Evolutionary conservation across 2,329 filamentous ascomycete genomes (phyloP).

Genomic region (Kalaharituber pfeilii): DNA sequence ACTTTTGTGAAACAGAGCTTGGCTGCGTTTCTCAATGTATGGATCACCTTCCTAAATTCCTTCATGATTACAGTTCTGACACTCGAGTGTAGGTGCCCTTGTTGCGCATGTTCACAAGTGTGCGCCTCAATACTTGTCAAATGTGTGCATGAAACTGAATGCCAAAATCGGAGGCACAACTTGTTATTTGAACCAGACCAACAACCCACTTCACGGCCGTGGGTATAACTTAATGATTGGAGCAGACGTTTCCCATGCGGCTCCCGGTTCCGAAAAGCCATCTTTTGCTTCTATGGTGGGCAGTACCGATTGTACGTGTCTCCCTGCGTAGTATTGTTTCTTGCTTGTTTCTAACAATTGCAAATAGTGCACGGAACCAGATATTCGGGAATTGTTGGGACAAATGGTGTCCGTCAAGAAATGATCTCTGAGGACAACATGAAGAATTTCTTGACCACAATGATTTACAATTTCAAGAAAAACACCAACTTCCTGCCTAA

Average conservation of each 20-base stretch:
- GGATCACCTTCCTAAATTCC: background rate
- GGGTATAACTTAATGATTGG: slow-evolving; percentile 67
- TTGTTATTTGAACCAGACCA: slow-evolving; percentile 30
- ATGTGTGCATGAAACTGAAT: slow-evolving; percentile 93
- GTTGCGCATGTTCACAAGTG: slow-evolving; percentile 48
- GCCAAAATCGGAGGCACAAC: slow-evolving; percentile 82
- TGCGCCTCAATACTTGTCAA: slow-evolving; percentile 72
- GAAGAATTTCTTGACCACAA: slow-evolving; percentile 43
- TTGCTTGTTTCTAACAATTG: slow-evolving; percentile 24
- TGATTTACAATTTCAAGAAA: slow-evolving; percentile 32
- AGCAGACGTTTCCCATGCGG: slow-evolving; percentile 73
- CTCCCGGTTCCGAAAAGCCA: slow-evolving; percentile 45
- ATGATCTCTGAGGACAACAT: slow-evolving; percentile 55
- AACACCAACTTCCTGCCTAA: slow-evolving; percentile 49
- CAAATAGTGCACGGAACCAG: slow-evolving; percentile 49
- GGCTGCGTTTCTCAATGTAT: slow-evolving; percentile 58
- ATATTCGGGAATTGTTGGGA: slow-evolving; percentile 63
- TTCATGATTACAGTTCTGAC: slow-evolving; percentile 5
- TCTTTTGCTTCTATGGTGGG: slow-evolving; percentile 64
- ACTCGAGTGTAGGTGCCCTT: slow-evolving; percentile 42
- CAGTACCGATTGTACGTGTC: slow-evolving; percentile 17
- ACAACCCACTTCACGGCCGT: slow-evolving; percentile 29
- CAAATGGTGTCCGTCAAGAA: slow-evolving; percentile 68
- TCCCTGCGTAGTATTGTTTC: background rate
- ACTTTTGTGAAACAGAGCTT: slow-evolving; percentile 67